Conservation (phyloP, 345 rosid genomes). For the Durio zibethinus region DNA sequence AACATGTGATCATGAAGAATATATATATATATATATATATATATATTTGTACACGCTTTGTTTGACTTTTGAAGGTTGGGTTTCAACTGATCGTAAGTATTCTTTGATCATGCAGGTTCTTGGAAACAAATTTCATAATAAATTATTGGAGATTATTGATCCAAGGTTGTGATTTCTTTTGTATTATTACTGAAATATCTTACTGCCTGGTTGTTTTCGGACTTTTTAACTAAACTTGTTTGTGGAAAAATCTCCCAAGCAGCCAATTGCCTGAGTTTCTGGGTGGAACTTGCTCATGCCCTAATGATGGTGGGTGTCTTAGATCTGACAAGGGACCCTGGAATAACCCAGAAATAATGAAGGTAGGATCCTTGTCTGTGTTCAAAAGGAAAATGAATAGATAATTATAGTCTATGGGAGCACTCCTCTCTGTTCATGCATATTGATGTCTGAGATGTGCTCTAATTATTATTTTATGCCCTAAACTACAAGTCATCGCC, state of each 20-base stretch:
- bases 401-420: background rate
- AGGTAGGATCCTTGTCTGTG: constrained; percentile 45
- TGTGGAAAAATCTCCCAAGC: constrained; percentile 22
- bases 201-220: background rate
- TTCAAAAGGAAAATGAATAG: background rate
- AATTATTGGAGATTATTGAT: constrained; percentile 78
- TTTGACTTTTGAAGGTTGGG: background rate
- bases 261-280: constrained; percentile 96
- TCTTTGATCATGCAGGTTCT: constrained; percentile 58
- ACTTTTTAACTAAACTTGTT: constrained; percentile 17
- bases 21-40: background rate
- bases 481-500: constrained; percentile 18
- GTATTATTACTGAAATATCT: constrained; percentile 3
- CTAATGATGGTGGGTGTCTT: constrained; percentile 79
- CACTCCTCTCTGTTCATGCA: background rate
- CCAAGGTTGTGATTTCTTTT: constrained; percentile 49
- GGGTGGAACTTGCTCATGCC: constrained; percentile 86
- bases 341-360: constrained; percentile 80
- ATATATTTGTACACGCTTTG: background rate
- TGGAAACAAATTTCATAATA: constrained; percentile 66
- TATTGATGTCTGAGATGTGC: background rate
- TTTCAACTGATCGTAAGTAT: constrained; percentile 21
- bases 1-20: background rate
- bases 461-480: background rate
- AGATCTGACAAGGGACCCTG: constrained; percentile 88